Evolutionary conservation across 169 alveolate genomes (phyloP), one percentile per base, ranked within the genome.

Genomic region (Plasmodium coatneyi): DNA sequence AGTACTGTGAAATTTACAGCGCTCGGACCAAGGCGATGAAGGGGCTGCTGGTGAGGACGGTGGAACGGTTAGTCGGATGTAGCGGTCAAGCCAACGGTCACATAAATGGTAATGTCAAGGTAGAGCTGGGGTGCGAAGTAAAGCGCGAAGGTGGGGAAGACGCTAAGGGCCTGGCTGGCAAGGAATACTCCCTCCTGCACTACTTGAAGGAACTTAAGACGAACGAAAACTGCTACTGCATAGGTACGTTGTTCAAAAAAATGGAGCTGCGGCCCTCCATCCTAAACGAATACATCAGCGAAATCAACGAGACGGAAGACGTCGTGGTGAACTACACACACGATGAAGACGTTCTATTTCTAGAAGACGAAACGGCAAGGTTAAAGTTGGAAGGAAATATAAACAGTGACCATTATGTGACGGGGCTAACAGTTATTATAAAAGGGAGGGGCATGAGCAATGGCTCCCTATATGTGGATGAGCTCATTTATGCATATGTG

Each of bases 231-330:
- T 95, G 96, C 52, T 95, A 89, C 34, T 56, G 95, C 36, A 95
- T 95, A 46, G 97, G 97, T 3, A 95, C 96, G 14, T 52, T 95
- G 43, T 95, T 82, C 92, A 95, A 95, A 79, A 93, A 95, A 70
- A 95, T 95, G 97, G 71, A 89, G 2, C 90, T 95, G 30, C 83
- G 95, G 66, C 97, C 97, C 32, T 94, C 97, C 5, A 95, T 90
- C 19, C 92, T 95, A 80, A 72, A 82, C 12, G 97, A 95, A 71
- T 95, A 95, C 60, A 3, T 92, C 34, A 89, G 94, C 49, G 93
- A 72, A 84, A 74, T 84, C 22, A 52, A 52, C 30, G 76, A 66
- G n/a, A 9, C 34, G 25, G 25, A 41, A 52, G 80, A 84, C 39
- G 25, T 22, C 46, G 39, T 80, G 3, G 36, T 89, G 25, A 89